Evolutionary conservation across 176 grass and related monocot genomes (phyloP), one percentile per base, ranked within the genome.

Genomic region (Phoenix dactylifera): DNA sequence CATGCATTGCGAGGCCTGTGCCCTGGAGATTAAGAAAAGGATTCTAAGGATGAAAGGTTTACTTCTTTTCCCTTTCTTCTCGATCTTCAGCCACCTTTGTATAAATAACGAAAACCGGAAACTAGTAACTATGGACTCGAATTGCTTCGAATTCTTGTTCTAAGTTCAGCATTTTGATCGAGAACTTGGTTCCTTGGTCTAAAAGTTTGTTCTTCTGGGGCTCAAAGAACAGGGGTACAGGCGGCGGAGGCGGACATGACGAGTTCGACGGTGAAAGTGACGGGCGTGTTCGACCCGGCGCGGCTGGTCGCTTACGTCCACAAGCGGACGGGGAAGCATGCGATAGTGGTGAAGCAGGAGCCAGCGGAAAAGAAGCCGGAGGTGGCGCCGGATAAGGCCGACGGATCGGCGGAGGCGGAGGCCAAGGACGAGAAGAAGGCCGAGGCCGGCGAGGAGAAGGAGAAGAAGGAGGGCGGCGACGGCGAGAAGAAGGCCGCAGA

Each of bases 1-100:
- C 54, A 16, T 88, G 80, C 89, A 94, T 54, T 94, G 84, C 29
- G 89, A 88, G 22, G 74, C 78, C 5, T 94, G 89, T 76, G 59
- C 84, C 7, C 79, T 82, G 71, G 74, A 87, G 67, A 82, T 94
- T 66, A 82, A 79, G 24, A 53, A 17, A 12, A 85, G 77, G 52
- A 85, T 94, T 55, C 74, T 88, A 16, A 88, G 68, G 50, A 62
- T 88, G 53, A 74, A 72, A 79, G 89, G 89, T 92, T 25, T 16
- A 4, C 20, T 10, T 14, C 23, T 49, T 10, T 50, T 52, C 10
- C 35, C 35, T 29, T 54, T 59, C 5, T 60, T 15, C 54, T 64
- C 22, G 35, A 44, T 12, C 10, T 44, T 44, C 35, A 3, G 35
- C 12, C 35, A 12, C 35, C 10, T 44, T 44, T 12, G 35, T 2